phyloP scores from a whole-genome alignment of 2,329 filamentous ascomycete species.

The Zymoseptoria tritici region DNA sequence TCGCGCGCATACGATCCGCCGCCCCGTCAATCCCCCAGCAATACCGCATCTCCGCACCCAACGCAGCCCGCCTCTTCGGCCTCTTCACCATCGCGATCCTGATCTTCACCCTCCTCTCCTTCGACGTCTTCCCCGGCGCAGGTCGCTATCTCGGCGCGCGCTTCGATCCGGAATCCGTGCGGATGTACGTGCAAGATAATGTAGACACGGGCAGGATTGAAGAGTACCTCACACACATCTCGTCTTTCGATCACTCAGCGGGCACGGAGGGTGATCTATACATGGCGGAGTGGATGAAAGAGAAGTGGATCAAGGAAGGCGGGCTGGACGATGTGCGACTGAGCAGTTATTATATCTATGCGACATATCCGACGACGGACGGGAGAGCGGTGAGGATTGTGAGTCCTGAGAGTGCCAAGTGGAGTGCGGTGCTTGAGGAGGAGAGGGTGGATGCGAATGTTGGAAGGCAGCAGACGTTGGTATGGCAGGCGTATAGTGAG shows the following conservation, averaged over 20 bases:
- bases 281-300: constrained; percentile 75
- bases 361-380: constrained; percentile 77
- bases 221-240: constrained; percentile 68
- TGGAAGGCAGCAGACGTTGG: constrained; percentile 55
- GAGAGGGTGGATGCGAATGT: constrained; percentile 57
- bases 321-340: constrained; percentile 64
- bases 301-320: constrained; percentile 60
- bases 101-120: constrained; percentile 78
- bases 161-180: constrained; percentile 78
- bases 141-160: constrained; percentile 58
- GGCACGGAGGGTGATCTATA: constrained; percentile 91
- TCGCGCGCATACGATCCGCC: constrained; percentile 19
- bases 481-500: constrained; percentile 85
- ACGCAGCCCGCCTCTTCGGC: constrained; percentile 66
- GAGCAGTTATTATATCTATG: constrained; percentile 67
- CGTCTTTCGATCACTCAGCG: constrained; percentile 79
- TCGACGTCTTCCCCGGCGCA: constrained; percentile 69
- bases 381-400: constrained; percentile 78
- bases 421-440: constrained; percentile 82
- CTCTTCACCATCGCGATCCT: constrained; percentile 67
- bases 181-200: constrained; percentile 63
- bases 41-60: constrained; percentile 51
- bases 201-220: constrained; percentile 58
- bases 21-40: constrained; percentile 40
- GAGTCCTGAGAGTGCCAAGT: constrained; percentile 55